These are phyloP conservation scores for Naganishia sp. DNA, from an alignment of 1,284 basidiomycete genomes.

Conservation along the genomic window DNA sequence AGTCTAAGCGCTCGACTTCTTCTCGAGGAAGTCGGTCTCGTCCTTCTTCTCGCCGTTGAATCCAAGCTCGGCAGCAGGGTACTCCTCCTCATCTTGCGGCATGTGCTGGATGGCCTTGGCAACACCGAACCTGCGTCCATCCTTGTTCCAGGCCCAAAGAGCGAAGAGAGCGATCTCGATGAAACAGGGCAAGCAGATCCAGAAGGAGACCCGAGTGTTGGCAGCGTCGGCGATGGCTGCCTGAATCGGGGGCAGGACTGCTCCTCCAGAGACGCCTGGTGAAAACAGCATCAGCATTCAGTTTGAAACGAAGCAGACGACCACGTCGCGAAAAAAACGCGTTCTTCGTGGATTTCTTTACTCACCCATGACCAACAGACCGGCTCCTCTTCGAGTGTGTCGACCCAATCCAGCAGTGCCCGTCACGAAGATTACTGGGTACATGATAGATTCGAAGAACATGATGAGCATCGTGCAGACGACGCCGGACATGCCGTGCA, in stretches of 20 bases:
- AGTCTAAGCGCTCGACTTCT: conserved; percentile 21
- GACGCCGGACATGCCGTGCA: conserved; percentile 62
- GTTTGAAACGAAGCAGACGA: conserved; percentile 45
- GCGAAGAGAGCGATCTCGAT: conserved; percentile 50
- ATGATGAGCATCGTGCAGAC: conserved; percentile 67
- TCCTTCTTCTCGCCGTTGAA: conserved; percentile 29
- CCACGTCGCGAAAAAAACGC: neutral
- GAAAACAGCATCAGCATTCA: conserved; percentile 47
- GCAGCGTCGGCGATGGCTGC: conserved; percentile 64
- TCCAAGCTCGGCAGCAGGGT: conserved; percentile 28
- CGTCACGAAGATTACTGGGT: conserved; percentile 65
- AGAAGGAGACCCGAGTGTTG: conserved; percentile 49
- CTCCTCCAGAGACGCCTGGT: conserved; percentile 67
- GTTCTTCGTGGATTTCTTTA: conserved; percentile 42
- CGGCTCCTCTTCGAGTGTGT: conserved; percentile 69
- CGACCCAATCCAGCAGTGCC: conserved; percentile 69
- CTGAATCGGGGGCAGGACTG: conserved; percentile 72
- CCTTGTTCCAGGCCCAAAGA: conserved; percentile 50
- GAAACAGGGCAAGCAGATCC: conserved; percentile 52
- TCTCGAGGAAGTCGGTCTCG: conserved; percentile 30
- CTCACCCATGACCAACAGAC: conserved; percentile 67
- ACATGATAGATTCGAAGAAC: conserved; percentile 75
- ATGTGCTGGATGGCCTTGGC: conserved; percentile 20
- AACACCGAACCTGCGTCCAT: conserved; percentile 40
- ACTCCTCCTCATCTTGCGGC: conserved; percentile 18